Evolutionary conservation across 805 yeast species (phyloP), one percentile per base, ranked within the genome.

Genomic region (Blastobotrys mokoenaii): DNA sequence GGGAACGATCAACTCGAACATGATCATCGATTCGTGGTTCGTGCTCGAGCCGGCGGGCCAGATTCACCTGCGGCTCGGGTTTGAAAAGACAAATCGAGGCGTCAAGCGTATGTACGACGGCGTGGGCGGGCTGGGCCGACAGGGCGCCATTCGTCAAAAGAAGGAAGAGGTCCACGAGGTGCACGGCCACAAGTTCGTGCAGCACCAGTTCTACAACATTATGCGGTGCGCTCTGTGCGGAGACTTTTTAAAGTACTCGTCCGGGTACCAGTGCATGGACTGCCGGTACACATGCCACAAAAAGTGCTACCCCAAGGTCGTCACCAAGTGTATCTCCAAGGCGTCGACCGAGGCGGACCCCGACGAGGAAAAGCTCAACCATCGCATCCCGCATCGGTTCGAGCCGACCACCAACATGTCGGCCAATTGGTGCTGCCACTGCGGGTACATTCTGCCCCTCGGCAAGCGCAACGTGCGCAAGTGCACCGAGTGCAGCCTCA

Each of bases 341-440:
- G 76, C 87, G 8, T 75, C 80, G 51, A 70, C 80, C 2, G 84
- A 79, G 42, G 62, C 71, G 16, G 82, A 77, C 53, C 70, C 74
- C 3, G 84, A 79, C 50, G 89, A 81, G 55, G 81, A 69, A 82
- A 89, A 85, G 63, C 76, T 93, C 63, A 93, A 93, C 59, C 97
- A 93, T 64, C 84, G 95, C 53, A 93, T 93, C 55, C 98, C 98
- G 31, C 99, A 93, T 63, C 79, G 96, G 62, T 90, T 90, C 63
- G 96, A 85, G 54, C 89, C 90, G n/a, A 77, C 80, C 22, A 76
- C 93, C 14, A 93, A 93, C 60, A 81, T 88, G 66, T 94, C 96
- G 57, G 94, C 99, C 2, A 89, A 90, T 61, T 93, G 99, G 99
- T 93, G 99, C 68, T 93, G 97, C 57, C 99, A 93, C 63, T 93